These are phyloP conservation scores for Silene noctiflora DNA, from an alignment of 179 eudicot genomes.

Conservation along the genomic window DNA sequence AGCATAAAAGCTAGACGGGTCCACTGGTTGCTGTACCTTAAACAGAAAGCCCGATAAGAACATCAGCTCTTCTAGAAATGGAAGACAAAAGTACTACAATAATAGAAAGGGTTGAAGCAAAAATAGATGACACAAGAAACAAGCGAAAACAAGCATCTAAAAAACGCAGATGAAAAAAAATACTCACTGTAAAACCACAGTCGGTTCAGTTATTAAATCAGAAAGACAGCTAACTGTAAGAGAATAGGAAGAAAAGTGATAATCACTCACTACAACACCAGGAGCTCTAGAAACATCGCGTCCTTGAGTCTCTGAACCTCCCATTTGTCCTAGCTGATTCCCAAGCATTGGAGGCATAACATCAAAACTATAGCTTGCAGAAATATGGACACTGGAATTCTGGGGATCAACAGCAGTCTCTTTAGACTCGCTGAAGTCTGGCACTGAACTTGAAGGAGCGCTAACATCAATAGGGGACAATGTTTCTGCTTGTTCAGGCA, in stretches of 20 bases:
- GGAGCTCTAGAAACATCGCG: conserved; percentile 59
- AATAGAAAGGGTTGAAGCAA: neutral
- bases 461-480: conserved; percentile 38
- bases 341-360: conserved; percentile 55
- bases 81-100: neutral
- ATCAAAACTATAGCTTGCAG: conserved; percentile 54
- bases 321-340: conserved; percentile 50
- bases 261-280: conserved; percentile 58
- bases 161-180: neutral
- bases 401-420: conserved; percentile 46
- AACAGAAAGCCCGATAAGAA: conserved; percentile 6
- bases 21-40: conserved; percentile 63
- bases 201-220: neutral
- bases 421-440: conserved; percentile 46
- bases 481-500: conserved; percentile 41
- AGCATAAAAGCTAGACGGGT: conserved; percentile 67
- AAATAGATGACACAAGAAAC: neutral
- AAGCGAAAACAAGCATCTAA: conserved; percentile 4
- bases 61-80: neutral
- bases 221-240: neutral
- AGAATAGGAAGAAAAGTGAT: conserved; percentile 4
- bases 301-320: conserved; percentile 58
- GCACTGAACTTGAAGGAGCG: conserved; percentile 37
- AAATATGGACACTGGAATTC: conserved; percentile 35
- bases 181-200: neutral